Evolutionary conservation across 2,329 filamentous ascomycete species (phyloP), one percentile per base, ranked within the genome.

Genomic region (Sporothrix luriei): DNA sequence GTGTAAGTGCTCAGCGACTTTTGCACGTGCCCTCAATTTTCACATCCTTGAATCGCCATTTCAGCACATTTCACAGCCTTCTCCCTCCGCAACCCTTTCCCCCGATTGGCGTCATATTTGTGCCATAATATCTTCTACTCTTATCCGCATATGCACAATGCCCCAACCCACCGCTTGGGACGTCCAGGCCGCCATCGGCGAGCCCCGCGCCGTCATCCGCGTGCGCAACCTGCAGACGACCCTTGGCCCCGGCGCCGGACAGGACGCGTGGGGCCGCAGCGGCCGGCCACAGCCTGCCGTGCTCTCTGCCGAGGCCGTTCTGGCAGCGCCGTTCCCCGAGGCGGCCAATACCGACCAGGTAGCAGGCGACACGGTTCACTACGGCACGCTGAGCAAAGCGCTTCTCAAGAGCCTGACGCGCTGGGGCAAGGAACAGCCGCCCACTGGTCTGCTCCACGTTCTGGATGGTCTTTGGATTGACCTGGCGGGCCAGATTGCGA

Each of bases 291-390:
- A 93, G 78, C 90, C 90, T 9, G 81, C 87, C 11, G 76, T 86
- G 7, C 75, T 93, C 10, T 89, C 88, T 4, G 84, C 87, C 46
- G 82, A 84, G 24, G 82, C 92, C 3, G 83, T 82, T 3, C 83
- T 93, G 71, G 77, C 79, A 16, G 76, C 79, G 9, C 78, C 83
- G 0, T 92, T 93, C 75, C 46, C 69, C 0, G 80, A 80, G 62
- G 81, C 84, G 0, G 86, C 89, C 1, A 87, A 88, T 0, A 78
- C 78, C 4, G 91, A 94, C 79, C 80, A 80, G 10, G 84, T 94
- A 46, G 84, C 87, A 59, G 78, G 79, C n/a, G 90, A 90, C 76
- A 93, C 91, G 2, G 87, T 93, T 29, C 90, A 94, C 79, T 94
- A 94, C 75, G 91, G 91, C 1, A 83, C 81, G 11, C 82, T 93